A percentile compares a stretch with the other conserved stretches of the same genome.
Conservation (phyloP, 768 basidiomycete species). For the Hypholoma sublateritium region DNA sequence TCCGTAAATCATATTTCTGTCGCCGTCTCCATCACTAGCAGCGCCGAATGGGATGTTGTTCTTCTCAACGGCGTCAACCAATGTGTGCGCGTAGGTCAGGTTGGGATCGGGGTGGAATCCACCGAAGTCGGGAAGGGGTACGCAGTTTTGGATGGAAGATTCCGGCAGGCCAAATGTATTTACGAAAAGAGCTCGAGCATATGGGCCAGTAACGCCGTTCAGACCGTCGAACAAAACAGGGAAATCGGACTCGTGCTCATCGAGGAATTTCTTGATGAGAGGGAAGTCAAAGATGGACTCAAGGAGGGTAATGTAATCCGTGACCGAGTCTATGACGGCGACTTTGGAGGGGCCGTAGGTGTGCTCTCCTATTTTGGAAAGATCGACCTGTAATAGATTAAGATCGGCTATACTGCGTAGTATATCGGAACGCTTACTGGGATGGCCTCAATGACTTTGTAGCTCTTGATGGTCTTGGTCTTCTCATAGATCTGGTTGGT, state of each 20-base stretch:
- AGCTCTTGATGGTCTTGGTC: slow-evolving; percentile 82
- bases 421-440: slow-evolving; percentile 48
- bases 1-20: slow-evolving; percentile 99
- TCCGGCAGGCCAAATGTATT: slow-evolving; percentile 78
- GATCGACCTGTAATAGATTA: slow-evolving; percentile 59
- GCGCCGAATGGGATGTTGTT: slow-evolving; percentile 90
- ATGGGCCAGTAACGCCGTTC: slow-evolving; percentile 96
- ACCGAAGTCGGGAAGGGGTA: slow-evolving; percentile 92
- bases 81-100: slow-evolving; percentile 92
- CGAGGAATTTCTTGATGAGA: slow-evolving; percentile 87
- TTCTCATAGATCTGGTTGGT: slow-evolving; percentile 95
- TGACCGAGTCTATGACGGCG: slow-evolving; percentile 91
- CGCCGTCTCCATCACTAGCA: slow-evolving; percentile 96
- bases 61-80: slow-evolving; percentile 90
- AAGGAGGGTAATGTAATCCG: slow-evolving; percentile 82
- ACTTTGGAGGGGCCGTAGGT: slow-evolving; percentile 83
- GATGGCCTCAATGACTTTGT: slow-evolving; percentile 80
- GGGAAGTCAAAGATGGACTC: slow-evolving; percentile 93
- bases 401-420: slow-evolving; percentile 4
- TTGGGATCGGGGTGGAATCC: slow-evolving; percentile 99
- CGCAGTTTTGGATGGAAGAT: slow-evolving; percentile 85
- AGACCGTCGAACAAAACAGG: slow-evolving; percentile 94
- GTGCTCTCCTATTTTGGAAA: slow-evolving; percentile 78
- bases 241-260: slow-evolving; percentile 64
- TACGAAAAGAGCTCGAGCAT: slow-evolving; percentile 86